A percentile compares a stretch with the other conserved stretches of the same genome.
Evolutionary conservation across 345 rosid genomes (phyloP).

Genomic region (Populus deltoides): DNA sequence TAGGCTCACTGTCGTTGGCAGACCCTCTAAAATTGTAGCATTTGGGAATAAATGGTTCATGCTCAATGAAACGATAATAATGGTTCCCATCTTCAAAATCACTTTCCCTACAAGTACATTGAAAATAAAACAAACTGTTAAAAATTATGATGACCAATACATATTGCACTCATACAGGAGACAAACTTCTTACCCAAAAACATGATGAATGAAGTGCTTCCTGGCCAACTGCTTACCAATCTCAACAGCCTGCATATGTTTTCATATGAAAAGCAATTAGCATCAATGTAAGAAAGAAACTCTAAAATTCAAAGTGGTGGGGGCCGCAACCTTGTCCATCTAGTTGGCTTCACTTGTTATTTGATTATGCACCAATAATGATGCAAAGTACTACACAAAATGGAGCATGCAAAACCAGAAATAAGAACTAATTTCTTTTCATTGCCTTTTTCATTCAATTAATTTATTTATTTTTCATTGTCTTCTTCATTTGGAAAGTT

Average conservation of each 20-base stretch:
- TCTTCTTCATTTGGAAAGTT: neutral
- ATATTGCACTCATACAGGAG: neutral
- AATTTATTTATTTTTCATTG: neutral
- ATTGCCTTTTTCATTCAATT: neutral
- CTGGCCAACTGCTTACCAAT: conserved; percentile 64
- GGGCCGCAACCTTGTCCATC: neutral
- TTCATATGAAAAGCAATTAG: neutral
- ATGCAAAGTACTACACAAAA: neutral
- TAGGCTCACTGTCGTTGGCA: conserved; percentile 60
- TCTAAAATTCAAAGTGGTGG: neutral
- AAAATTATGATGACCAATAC: neutral
- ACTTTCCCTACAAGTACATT: conserved; percentile 46
- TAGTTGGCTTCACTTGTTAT: neutral
- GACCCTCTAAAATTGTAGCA: conserved; percentile 63
- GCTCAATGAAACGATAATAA: conserved; percentile 82
- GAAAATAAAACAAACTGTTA: neutral
- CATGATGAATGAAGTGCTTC: conserved; percentile 85
- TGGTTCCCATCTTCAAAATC: conserved; percentile 83
- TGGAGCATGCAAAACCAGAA: neutral
- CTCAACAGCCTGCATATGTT: conserved; percentile 55
- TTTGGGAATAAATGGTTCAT: conserved; percentile 60
- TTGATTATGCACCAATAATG: neutral
- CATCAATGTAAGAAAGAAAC: neutral
- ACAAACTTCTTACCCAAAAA: conserved; percentile 59
- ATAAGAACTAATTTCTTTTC: neutral